Evolutionary conservation across 1,284 basidiomycete species (phyloP), one percentile per base, ranked within the genome.

Genomic region (Papiliotrema laurentii): DNA sequence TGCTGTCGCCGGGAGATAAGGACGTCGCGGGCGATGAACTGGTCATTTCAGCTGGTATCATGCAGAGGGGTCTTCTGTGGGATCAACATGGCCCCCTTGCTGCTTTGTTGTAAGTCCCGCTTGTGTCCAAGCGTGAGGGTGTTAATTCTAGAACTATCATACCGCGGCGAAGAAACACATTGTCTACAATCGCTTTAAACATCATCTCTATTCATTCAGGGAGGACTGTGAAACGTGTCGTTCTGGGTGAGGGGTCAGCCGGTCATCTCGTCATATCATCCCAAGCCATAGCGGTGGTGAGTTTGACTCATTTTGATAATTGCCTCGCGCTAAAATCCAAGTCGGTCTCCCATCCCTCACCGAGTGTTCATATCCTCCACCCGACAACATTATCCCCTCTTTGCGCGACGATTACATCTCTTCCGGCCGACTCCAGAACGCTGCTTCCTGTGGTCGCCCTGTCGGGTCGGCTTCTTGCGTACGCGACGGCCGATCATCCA

Each of bases 391-490:
- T 66, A 26, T 27, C 38, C n/a, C 50, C 57, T 14, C 47, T 59
- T 21, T 37, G 40, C 18, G 24, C 37, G 11, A 49, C 58, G 2
- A 36, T 64, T 18, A 38, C 38, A 2, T 43, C 55, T 27, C 37
- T 64, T 0, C 59, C 61, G 1, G 16, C 45, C 2, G 40, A 59
- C 43, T 45, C 57, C 3, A 37, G 43, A 6, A 58, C 54, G 14
- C 27, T 47, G 2, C 53, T 68, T 0, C 66, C 69, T 6, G 52
- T 61, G 13, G 38, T 59, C 26, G 50, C 58, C 13, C 47, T 71
- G 1, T 61, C 64, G 1, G 66, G 66, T 7, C 61, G 70, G 3
- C 50, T 71, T 4, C 48, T 69, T 0, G 66, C 66, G 5, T 61
- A 55, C 41, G 58, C 59, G 14, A 67, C 63, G 0, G 45, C 47